A percentile compares a stretch with the other conserved stretches of the same genome.
phyloP scores from a whole-genome alignment of 2,329 filamentous ascomycete genomes.

The Fusarium sp. region DNA sequence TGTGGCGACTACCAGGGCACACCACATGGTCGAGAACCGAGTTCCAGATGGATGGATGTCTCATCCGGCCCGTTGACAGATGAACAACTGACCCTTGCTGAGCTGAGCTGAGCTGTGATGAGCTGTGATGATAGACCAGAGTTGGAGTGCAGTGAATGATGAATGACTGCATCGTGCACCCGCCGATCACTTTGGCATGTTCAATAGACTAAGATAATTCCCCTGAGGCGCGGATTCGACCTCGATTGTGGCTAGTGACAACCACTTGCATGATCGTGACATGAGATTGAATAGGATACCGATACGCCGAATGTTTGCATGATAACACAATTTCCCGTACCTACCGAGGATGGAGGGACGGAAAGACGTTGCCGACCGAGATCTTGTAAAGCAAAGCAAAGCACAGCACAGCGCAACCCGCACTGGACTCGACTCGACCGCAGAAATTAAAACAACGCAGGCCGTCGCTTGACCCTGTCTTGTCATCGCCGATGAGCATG shows the following conservation, averaged over 20 bases:
- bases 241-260: conserved; percentile 44
- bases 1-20: conserved; percentile 27
- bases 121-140: conserved; percentile 22
- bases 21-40: conserved; percentile 30
- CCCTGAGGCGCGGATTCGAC: conserved; percentile 39
- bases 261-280: conserved; percentile 28
- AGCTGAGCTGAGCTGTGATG: conserved; percentile 40
- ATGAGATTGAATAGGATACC: conserved; percentile 6
- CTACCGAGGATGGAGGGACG: background rate
- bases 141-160: background rate
- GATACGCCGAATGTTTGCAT: conserved; percentile 17
- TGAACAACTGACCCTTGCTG: conserved; percentile 34
- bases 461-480: background rate
- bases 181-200: conserved; percentile 25
- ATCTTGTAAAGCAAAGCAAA: background rate
- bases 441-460: background rate
- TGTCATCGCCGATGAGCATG: conserved; percentile 34
- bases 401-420: background rate
- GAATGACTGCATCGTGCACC: conserved; percentile 12
- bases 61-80: conserved; percentile 38
- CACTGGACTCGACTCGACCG: background rate
- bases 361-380: conserved; percentile 24
- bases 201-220: conserved; percentile 1
- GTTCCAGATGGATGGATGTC: conserved; percentile 20
- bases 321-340: conserved; percentile 16